phyloP scores from a whole-genome alignment of 2,329 filamentous ascomycete genomes.

The Beauveria australis region DNA sequence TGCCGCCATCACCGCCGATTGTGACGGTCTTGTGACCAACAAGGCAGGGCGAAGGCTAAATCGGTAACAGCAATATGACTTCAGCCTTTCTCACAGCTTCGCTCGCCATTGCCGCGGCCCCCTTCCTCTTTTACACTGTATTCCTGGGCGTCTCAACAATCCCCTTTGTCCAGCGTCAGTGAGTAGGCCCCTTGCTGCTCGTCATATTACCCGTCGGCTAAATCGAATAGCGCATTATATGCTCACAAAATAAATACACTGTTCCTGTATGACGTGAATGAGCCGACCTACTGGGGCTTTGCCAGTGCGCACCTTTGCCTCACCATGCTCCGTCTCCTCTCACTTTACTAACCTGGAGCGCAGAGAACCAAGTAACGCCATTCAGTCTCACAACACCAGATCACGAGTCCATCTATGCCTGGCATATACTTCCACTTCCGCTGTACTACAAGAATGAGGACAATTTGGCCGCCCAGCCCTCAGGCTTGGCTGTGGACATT shows the following conservation, averaged over 20 bases:
- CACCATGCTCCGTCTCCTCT: background rate
- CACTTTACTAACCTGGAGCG: background rate
- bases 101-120: conserved; percentile 47
- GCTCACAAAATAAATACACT: conserved; percentile 69
- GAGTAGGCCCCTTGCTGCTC: conserved; percentile 24
- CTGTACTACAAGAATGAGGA: conserved; percentile 66
- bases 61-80: background rate
- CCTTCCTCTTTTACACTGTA: conserved; percentile 56
- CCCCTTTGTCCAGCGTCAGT: conserved; percentile 75
- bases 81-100: conserved; percentile 15
- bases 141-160: conserved; percentile 59
- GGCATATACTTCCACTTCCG: conserved; percentile 79
- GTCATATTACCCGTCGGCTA: background rate
- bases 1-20: background rate
- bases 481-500: conserved; percentile 45
- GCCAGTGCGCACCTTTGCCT: conserved; percentile 46
- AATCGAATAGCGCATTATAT: conserved; percentile 61
- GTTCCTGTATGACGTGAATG: conserved; percentile 63
- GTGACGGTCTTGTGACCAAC: background rate
- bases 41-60: background rate
- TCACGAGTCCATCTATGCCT: conserved; percentile 71
- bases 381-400: conserved; percentile 72
- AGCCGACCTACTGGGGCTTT: conserved; percentile 79
- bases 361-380: conserved; percentile 80
- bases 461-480: conserved; percentile 43